Evolutionary conservation across 441 rosid genomes (phyloP).

Genomic region (Breynia disticha): DNA sequence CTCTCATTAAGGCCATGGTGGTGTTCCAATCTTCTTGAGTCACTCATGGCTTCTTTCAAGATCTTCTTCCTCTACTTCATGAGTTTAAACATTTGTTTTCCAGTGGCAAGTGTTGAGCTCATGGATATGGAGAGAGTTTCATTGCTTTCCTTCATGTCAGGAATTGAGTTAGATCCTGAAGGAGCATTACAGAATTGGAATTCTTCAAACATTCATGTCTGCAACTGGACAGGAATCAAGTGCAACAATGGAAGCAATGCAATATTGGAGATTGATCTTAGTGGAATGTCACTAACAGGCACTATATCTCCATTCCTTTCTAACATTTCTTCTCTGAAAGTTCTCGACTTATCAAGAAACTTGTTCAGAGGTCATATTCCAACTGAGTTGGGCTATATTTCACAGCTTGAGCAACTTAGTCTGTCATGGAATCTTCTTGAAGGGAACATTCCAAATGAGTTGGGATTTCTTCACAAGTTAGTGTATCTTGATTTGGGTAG

Average conservation of each 20-base stretch:
- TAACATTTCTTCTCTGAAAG: slow-evolving; percentile 45
- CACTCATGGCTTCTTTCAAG: background rate
- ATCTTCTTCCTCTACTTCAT: background rate
- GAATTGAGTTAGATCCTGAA: slow-evolving; percentile 44
- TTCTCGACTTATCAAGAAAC: slow-evolving; percentile 75
- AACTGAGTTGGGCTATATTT: slow-evolving; percentile 41
- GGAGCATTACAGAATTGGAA: slow-evolving; percentile 44
- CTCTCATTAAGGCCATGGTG: no score
- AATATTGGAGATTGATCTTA: slow-evolving; percentile 46
- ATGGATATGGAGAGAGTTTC: slow-evolving; percentile 30
- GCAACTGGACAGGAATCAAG: slow-evolving; percentile 62
- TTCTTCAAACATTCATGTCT: slow-evolving; percentile 33
- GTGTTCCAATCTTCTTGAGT: no score
- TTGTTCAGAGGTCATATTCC: slow-evolving; percentile 59
- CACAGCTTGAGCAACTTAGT: slow-evolving; percentile 43
- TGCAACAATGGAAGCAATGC: slow-evolving; percentile 42
- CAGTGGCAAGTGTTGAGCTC: background rate
- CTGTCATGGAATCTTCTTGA: slow-evolving; percentile 60
- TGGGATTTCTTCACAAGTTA: slow-evolving; percentile 39
- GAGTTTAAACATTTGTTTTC: background rate
- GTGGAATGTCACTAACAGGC: slow-evolving; percentile 51
- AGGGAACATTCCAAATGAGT: slow-evolving; percentile 47
- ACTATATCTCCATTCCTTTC: slow-evolving; percentile 52
- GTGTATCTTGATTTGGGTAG: slow-evolving; percentile 53
- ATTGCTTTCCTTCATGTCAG: slow-evolving; percentile 47